phyloP scores from a whole-genome alignment of 208 protist species.

The Leishmania aethiopica region DNA sequence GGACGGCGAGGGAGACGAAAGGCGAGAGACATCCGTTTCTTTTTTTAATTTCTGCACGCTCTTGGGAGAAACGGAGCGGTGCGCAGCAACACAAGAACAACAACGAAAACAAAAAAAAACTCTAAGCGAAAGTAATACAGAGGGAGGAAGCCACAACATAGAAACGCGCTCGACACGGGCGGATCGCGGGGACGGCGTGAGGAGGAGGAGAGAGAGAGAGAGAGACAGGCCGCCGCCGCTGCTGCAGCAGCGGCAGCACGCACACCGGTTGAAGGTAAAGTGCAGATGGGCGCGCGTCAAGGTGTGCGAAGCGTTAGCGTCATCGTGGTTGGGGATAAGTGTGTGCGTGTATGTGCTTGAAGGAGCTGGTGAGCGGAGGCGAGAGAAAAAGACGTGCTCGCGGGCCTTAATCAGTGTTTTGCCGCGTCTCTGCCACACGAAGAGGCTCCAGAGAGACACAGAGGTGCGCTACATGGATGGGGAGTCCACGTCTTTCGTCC shows the following conservation, averaged over 20 bases:
- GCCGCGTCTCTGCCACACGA: neutral
- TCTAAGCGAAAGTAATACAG: neutral
- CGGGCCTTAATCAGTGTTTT: neutral
- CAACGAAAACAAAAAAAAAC: neutral
- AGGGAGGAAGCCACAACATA: neutral
- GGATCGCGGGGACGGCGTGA: neutral
- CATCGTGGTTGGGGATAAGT: neutral
- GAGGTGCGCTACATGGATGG: neutral
- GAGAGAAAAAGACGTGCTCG: no score
- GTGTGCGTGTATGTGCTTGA: neutral
- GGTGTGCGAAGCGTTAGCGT: neutral
- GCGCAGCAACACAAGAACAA: neutral
- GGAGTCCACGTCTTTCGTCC: conserved; percentile 4
- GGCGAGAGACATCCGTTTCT: neutral
- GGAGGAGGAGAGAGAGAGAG: neutral
- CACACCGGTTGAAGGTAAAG: neutral
- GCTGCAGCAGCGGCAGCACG: neutral
- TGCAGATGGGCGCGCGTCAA: neutral
- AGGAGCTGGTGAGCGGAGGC: neutral
- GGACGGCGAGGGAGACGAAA: neutral
- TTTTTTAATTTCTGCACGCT: neutral
- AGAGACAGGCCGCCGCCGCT: no score
- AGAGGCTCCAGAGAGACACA: neutral
- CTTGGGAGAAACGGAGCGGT: neutral
- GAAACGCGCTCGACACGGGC: neutral